Evolutionary conservation across 2,329 filamentous ascomycete species (phyloP).

Genomic region (Penicillium griseofulvum): DNA sequence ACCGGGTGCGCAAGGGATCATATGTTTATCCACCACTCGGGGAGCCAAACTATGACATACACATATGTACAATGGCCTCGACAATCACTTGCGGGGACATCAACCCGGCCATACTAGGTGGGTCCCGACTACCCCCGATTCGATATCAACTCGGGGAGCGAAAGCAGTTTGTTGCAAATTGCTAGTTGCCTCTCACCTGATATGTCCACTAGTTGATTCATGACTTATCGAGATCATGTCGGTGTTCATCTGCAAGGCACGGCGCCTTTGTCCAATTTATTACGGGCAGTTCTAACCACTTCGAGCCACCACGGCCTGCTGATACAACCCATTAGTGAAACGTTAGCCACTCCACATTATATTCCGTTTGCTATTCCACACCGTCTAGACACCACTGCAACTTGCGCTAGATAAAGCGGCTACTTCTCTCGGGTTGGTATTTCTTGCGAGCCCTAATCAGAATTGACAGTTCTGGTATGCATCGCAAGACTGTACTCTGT

Average conservation of each 20-base stretch:
- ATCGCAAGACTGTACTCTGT: no score
- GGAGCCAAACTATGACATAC: neutral
- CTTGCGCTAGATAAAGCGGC: conserved; percentile 13
- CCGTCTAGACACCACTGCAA: conserved; percentile 45
- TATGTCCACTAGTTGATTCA: neutral
- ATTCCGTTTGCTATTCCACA: conserved; percentile 63
- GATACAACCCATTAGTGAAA: conserved; percentile 54
- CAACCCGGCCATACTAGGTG: neutral
- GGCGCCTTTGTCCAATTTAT: neutral
- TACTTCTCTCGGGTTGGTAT: neutral
- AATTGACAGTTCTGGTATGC: neutral
- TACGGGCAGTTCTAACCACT: conserved; percentile 43
- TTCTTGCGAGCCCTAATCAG: neutral
- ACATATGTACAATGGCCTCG: neutral
- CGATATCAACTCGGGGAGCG: conserved; percentile 8
- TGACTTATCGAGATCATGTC: neutral
- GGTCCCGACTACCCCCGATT: conserved; percentile 12
- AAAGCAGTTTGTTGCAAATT: conserved; percentile 14
- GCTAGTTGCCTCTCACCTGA: conserved; percentile 10
- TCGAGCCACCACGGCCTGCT: conserved; percentile 32
- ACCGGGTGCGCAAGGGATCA: conserved; percentile 18
- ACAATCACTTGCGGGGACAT: neutral
- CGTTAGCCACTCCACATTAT: conserved; percentile 74
- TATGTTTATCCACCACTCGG: conserved; percentile 6
- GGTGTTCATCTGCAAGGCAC: conserved; percentile 12